Conservation (phyloP, 2,329 filamentous ascomycete species). For the Cladophialophora carrionii region DNA sequence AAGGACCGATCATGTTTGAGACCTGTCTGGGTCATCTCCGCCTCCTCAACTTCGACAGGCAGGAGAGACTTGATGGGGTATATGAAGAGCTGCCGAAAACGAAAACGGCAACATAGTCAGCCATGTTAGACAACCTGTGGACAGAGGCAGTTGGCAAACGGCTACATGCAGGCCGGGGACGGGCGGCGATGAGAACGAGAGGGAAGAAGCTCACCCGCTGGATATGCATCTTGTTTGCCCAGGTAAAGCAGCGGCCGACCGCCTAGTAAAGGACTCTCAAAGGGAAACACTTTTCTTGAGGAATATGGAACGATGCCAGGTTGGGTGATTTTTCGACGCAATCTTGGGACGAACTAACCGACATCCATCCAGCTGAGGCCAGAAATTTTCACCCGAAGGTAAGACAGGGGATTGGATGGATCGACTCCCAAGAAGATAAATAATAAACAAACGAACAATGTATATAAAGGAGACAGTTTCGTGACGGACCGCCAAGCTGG, state of each 20-base stretch:
- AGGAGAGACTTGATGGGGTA: constrained; percentile 23
- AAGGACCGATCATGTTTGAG: constrained; percentile 21
- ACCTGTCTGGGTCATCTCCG: constrained; percentile 14
- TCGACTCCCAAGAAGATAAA: background rate
- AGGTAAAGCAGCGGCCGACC: background rate
- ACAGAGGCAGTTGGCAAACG: background rate
- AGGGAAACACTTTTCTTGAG: background rate
- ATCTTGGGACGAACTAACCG: background rate
- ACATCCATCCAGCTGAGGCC: background rate
- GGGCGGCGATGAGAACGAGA: background rate
- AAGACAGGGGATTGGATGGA: too few species aligned
- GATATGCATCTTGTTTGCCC: constrained; percentile 9
- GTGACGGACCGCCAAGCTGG: background rate
- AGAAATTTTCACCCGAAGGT: background rate
- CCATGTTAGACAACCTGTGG: background rate
- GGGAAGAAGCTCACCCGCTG: constrained; percentile 3
- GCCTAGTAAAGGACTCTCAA: background rate
- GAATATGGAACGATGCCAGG: background rate
- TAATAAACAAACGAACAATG: too few species aligned
- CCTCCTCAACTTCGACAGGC: constrained; percentile 14
- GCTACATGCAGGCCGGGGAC: background rate
- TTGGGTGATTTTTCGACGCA: background rate
- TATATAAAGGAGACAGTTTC: background rate
- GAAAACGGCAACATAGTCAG: background rate
- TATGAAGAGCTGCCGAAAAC: constrained; percentile 20